phyloP scores from a whole-genome alignment of 108 stramenopile species.

The Pseudonitzschia delicatissima region DNA sequence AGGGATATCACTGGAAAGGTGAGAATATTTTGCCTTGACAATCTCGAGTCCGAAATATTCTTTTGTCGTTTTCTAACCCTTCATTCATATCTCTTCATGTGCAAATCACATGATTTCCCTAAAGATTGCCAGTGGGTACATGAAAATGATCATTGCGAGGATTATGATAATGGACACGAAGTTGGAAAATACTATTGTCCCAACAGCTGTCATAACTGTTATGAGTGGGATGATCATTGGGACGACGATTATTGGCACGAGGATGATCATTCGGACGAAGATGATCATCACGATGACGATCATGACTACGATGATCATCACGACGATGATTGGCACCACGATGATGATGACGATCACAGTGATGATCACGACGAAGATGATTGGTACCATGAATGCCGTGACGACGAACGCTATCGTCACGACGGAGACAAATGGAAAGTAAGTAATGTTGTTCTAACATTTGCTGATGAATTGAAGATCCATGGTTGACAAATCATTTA shows the following conservation, averaged over 20 bases:
- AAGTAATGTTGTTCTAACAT: too few species aligned
- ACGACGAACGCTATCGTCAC: not conserved
- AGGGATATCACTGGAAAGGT: slow-evolving; percentile 2
- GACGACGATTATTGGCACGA: not conserved
- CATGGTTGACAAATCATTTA: too few species aligned
- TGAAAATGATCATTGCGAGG: not conserved
- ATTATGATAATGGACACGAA: not conserved
- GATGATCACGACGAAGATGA: not conserved
- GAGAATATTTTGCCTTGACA: not conserved
- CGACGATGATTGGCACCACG: not conserved
- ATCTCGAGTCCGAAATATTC: not conserved
- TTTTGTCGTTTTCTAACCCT: not conserved
- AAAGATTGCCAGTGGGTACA: not conserved
- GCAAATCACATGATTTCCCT: not conserved
- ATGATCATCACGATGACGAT: not conserved
- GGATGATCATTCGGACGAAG: not conserved
- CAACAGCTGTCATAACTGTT: not conserved
- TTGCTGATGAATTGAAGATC: too few species aligned
- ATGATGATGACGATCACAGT: not conserved
- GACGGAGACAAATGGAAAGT: not conserved
- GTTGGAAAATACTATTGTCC: not conserved
- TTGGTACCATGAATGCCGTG: not conserved
- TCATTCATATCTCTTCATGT: not conserved
- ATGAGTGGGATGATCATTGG: not conserved
- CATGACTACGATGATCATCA: not conserved